These are phyloP conservation scores for Cystobasidiopsis lactophilus DNA, from an alignment of 768 basidiomycete genomes.

Conservation along the genomic window DNA sequence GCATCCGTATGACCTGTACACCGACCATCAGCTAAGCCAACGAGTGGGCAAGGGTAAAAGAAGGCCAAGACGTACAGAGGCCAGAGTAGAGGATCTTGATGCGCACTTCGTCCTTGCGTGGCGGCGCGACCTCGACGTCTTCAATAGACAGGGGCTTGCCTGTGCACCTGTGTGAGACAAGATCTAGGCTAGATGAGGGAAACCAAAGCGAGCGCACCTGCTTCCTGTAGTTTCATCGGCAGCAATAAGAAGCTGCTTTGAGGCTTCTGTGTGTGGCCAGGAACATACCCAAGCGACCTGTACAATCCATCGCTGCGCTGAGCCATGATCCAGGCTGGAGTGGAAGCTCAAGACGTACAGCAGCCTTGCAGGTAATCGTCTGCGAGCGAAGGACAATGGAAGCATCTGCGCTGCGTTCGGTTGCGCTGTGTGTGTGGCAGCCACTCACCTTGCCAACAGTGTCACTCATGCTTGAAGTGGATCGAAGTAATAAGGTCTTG, in stretches of 20 bases:
- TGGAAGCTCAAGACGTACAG: constrained; percentile 20
- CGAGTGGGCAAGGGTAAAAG: neutral
- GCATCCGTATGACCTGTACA: constrained; percentile 36
- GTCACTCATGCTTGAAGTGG: constrained; percentile 49
- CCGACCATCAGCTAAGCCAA: neutral
- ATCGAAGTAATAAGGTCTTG: too few relatives aligned
- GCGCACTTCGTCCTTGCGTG: constrained; percentile 70
- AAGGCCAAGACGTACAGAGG: constrained; percentile 62
- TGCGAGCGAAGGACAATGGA: constrained; percentile 5
- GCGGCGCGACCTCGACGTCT: constrained; percentile 82
- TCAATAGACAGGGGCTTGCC: constrained; percentile 46
- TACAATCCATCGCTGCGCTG: neutral
- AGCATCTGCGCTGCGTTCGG: neutral
- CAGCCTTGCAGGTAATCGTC: constrained; percentile 65
- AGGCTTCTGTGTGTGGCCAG: neutral
- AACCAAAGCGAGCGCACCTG: neutral
- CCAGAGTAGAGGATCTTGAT: constrained; percentile 84
- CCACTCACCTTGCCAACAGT: constrained; percentile 40
- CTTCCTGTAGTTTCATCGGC: neutral
- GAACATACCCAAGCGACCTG: constrained; percentile 1
- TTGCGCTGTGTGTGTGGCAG: neutral
- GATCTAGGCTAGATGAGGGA: neutral
- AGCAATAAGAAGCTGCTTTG: neutral
- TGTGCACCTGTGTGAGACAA: neutral
- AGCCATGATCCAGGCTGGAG: neutral